phyloP scores from a whole-genome alignment of 176 grass and related monocot genomes.

The Oryza meridionalis region DNA sequence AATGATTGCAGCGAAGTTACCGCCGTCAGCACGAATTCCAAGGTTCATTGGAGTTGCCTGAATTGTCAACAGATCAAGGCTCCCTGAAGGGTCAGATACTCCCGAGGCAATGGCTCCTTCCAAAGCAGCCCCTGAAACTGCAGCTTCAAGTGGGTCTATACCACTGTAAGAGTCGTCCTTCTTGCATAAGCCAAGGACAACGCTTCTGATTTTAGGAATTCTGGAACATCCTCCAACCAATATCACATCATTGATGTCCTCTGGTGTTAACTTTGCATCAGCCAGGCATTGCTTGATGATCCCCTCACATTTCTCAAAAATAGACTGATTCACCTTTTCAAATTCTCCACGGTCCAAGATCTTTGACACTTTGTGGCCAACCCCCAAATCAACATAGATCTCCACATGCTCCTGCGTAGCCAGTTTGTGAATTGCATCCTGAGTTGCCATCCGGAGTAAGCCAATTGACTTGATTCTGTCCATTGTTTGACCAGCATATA shows the following conservation, averaged over 20 bases:
- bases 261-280: conserved; percentile 54
- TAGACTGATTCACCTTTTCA: conserved; percentile 45
- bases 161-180: conserved; percentile 44
- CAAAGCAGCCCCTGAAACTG: conserved; percentile 65
- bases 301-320: conserved; percentile 60
- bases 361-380: conserved; percentile 43
- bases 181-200: conserved; percentile 63
- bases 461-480: conserved; percentile 59
- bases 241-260: conserved; percentile 64
- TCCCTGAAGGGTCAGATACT: conserved; percentile 54
- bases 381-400: conserved; percentile 55
- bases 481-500: conserved; percentile 51
- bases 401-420: conserved; percentile 35
- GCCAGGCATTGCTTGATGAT: conserved; percentile 57
- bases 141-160: conserved; percentile 60
- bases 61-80: conserved; percentile 64
- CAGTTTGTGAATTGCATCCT: conserved; percentile 72
- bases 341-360: conserved; percentile 51
- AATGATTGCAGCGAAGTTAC: conserved; percentile 39
- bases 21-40: conserved; percentile 46
- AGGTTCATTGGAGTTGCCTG: conserved; percentile 65
- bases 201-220: conserved; percentile 59
- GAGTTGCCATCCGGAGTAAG: conserved; percentile 50
- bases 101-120: conserved; percentile 75
- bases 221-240: conserved; percentile 70